Percentiles rank a stretch among this genome's conserved stretches.
These are phyloP conservation scores for Penicillium chermesinum DNA, from an alignment of 495 filamentous ascomycete species.

Conservation along the genomic window DNA sequence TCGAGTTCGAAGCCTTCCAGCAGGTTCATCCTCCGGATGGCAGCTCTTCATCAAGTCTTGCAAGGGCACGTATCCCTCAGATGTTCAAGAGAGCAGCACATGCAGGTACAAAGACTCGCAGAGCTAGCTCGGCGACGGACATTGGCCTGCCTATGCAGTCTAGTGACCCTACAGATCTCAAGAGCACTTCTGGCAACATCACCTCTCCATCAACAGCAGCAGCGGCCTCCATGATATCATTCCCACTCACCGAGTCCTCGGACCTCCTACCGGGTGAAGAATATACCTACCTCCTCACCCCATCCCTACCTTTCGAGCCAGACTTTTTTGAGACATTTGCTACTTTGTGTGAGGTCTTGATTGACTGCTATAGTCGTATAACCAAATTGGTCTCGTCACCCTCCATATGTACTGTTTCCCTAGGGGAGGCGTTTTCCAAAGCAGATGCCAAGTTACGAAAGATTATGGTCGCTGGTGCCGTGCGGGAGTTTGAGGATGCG, in stretches of 20 bases:
- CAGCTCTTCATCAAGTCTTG: constrained; percentile 61
- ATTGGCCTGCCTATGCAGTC: constrained; percentile 57
- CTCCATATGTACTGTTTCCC: constrained; percentile 57
- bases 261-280: constrained; percentile 64
- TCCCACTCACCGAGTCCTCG: constrained; percentile 47
- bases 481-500: constrained; percentile 90
- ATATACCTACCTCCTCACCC: constrained; percentile 83
- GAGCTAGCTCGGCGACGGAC: constrained; percentile 64
- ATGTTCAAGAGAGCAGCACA: constrained; percentile 79
- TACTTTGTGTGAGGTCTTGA: constrained; percentile 93
- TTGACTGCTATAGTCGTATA: constrained; percentile 83
- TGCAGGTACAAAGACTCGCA: constrained; percentile 59
- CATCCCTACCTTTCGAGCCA: constrained; percentile 91
- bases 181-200: constrained; percentile 37
- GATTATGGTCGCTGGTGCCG: constrained; percentile 74
- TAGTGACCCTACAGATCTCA: constrained; percentile 47
- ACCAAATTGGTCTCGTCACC: constrained; percentile 65
- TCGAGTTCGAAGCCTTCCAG: constrained; percentile 91
- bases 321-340: constrained; percentile 97
- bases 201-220: constrained; percentile 36
- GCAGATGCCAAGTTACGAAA: constrained; percentile 81
- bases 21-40: constrained; percentile 76
- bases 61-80: constrained; percentile 71
- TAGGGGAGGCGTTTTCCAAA: constrained; percentile 78
- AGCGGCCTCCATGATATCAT: constrained; percentile 38